Base-by-base conservation (phyloP, 345 rosid genomes). In the Salix arbutifolia region DNA sequence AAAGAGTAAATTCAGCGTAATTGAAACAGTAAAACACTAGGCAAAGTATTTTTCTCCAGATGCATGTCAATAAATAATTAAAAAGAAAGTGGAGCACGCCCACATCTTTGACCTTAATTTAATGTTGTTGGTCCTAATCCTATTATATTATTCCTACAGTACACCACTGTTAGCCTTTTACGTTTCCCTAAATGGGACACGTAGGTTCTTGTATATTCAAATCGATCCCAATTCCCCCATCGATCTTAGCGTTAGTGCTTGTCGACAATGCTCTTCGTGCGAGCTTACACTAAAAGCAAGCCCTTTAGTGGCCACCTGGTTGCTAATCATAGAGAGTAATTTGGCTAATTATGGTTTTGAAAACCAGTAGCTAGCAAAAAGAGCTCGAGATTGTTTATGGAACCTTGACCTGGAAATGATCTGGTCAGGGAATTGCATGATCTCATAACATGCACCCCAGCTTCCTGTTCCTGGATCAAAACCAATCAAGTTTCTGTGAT, bases 41-140 rank as follows among this genome's bases (percentile, higher is more conserved):
- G 44, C 44, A 40, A 11, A 10, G 10, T 42, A 42, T 42, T 42
- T 42, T 42, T 42, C 46, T 10, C 0, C 3, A 0, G 14, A 42
- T 42, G 46, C 46, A 42, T 3, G 46, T 3, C 46, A 42, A 42
- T 42, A 42, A 31, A 18, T 67, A 28, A 48, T 16, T 0, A 18
- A 31, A 31, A 33, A 71, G 40, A 31, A 53, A 71, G 26, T 5
- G 44, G 19, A 68, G 25, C 65, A 18, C 44, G 48, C 73, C 74
- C 70, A 68, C 65, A 44, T 67, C 37, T 73, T 73, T 73, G 70
- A 46, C 81, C 70, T 64, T 64, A 25, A n/a, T 14, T 48, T 64
- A 44, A 23, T 13, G 65, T 35, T 37, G 46, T 35, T 62, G 60
- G 6, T 61, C 12, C 52, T 26, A 30, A 58, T 17, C 38, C 16